phyloP scores from a whole-genome alignment of 305 asterid species.

The Plantago coronopus region DNA sequence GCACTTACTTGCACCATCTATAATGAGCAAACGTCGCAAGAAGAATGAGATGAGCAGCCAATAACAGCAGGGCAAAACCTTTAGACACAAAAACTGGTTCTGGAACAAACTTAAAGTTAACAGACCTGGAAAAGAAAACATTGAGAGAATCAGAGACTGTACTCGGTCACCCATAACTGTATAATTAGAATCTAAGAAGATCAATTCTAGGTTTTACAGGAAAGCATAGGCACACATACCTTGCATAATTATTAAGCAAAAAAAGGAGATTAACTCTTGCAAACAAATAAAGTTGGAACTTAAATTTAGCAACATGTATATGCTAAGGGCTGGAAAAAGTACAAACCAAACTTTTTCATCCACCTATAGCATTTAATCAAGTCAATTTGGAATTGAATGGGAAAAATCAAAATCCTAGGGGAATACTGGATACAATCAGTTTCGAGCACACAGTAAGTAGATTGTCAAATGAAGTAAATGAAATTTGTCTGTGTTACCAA shows the following conservation, averaged over 20 bases:
- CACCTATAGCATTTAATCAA: too few relatives aligned
- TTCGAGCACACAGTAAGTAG: conserved; percentile 12
- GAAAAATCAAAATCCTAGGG: background rate
- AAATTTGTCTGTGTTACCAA: conserved; percentile 48
- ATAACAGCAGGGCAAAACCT: conserved; percentile 59
- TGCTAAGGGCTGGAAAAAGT: too few relatives aligned
- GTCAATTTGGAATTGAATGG: too few relatives aligned
- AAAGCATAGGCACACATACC: background rate
- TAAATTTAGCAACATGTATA: too few relatives aligned
- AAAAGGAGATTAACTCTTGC: too few relatives aligned
- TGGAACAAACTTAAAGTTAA: conserved; percentile 88
- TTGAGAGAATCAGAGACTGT: conserved; percentile 15
- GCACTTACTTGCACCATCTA: conserved; percentile 84
- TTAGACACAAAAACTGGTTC: conserved; percentile 67
- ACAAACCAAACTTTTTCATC: too few relatives aligned
- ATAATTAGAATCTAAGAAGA: conserved; percentile 8
- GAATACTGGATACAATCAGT: background rate
- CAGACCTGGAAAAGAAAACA: conserved; percentile 74
- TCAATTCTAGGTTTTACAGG: background rate
- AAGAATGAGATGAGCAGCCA: conserved; percentile 73
- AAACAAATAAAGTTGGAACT: too few relatives aligned
- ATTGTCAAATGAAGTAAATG: conserved; percentile 4
- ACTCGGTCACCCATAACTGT: conserved; percentile 9
- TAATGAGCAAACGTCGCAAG: conserved; percentile 71
- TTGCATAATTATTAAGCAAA: background rate